Percentiles rank a stretch among this genome's conserved stretches.
Conservation (phyloP, 2,329 filamentous ascomycete species). For the Colletotrichum costaricense region DNA sequence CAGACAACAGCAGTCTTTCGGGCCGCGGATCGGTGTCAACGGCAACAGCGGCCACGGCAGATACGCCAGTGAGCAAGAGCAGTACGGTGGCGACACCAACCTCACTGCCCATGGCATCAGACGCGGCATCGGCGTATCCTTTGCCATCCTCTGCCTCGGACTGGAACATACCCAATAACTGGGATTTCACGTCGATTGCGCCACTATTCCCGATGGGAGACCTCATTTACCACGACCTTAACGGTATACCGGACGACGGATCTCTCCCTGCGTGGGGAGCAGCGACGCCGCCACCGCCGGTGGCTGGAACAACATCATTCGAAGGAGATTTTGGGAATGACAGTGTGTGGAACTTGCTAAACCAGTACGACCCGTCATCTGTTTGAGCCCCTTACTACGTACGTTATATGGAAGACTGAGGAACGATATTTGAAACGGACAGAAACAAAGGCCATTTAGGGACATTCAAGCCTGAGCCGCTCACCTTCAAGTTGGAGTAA, state of each 20-base stretch:
- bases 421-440: constrained; percentile 1
- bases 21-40: constrained; percentile 32
- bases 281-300: constrained; percentile 36
- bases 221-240: constrained; percentile 67
- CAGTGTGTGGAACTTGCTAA: constrained; percentile 67
- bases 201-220: constrained; percentile 69
- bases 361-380: constrained; percentile 54
- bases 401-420: constrained; percentile 6
- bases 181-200: constrained; percentile 63
- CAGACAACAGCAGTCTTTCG: constrained; percentile 32
- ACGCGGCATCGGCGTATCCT: constrained; percentile 37
- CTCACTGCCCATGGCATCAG: constrained; percentile 39
- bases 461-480: not conserved
- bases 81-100: constrained; percentile 33
- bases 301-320: constrained; percentile 58
- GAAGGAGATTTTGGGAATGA: constrained; percentile 66
- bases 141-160: constrained; percentile 29
- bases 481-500: not conserved
- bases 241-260: constrained; percentile 49
- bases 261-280: constrained; percentile 39
- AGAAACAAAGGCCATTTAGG: constrained; percentile 8
- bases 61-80: constrained; percentile 35
- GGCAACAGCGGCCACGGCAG: constrained; percentile 23
- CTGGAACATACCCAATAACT: constrained; percentile 56
- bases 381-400: constrained; percentile 7